A percentile compares a stretch with the other conserved stretches of the same genome.
Conservation (phyloP, 2,329 filamentous ascomycete genomes). For the Paradendryphiella salina region DNA sequence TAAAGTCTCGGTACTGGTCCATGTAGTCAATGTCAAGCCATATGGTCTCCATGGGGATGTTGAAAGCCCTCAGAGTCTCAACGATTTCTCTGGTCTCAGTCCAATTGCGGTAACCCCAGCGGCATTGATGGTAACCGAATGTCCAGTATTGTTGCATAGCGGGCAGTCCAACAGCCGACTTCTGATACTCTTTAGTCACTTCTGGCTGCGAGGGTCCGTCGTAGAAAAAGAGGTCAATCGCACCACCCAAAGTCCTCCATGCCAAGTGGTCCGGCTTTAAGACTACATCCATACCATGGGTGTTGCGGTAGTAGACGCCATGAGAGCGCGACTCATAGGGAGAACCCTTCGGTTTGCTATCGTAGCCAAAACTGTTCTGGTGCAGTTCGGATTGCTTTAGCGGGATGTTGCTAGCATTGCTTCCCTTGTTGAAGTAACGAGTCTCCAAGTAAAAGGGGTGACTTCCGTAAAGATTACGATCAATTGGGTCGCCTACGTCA, state of each 20-base stretch:
- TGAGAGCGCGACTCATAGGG: slow-evolving; percentile 71
- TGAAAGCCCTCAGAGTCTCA: slow-evolving; percentile 57
- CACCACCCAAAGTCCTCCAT: slow-evolving; percentile 75
- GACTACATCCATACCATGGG: slow-evolving; percentile 74
- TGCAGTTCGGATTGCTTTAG: slow-evolving; percentile 57
- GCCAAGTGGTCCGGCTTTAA: slow-evolving; percentile 67
- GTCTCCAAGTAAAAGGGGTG: slow-evolving; percentile 83
- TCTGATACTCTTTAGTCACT: slow-evolving; percentile 72
- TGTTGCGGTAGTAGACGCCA: slow-evolving; percentile 76
- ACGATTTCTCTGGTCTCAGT: slow-evolving; percentile 63
- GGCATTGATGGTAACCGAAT: slow-evolving; percentile 80
- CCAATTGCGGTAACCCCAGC: slow-evolving; percentile 81
- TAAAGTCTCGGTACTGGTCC: slow-evolving; percentile 59
- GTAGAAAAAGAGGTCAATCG: slow-evolving; percentile 78
- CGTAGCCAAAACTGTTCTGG: slow-evolving; percentile 15
- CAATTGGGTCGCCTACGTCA: slow-evolving; percentile 67
- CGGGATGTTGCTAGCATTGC: slow-evolving; percentile 55
- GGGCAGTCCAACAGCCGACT: slow-evolving; percentile 68
- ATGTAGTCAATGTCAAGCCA: slow-evolving; percentile 53
- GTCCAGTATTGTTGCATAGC: slow-evolving; percentile 79
- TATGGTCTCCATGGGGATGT: slow-evolving; percentile 57
- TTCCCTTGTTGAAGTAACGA: slow-evolving; percentile 66
- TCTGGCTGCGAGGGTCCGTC: slow-evolving; percentile 69
- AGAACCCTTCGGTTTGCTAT: slow-evolving; percentile 37
- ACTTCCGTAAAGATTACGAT: slow-evolving; percentile 71